Conservation (phyloP, 1,139 yeast genomes). For the Saccharomyces pastorianus region DNA sequence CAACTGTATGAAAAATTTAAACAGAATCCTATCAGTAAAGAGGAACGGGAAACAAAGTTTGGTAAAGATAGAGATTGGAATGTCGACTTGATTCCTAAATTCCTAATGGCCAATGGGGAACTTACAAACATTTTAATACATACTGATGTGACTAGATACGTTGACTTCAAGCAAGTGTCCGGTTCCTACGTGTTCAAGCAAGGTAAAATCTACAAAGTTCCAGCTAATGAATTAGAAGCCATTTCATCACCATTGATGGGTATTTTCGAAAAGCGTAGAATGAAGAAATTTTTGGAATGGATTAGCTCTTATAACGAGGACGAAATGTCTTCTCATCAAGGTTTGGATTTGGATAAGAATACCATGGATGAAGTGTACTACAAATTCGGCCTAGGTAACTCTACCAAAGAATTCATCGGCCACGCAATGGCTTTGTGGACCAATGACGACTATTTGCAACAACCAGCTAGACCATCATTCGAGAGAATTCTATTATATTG, state of each 20-base stretch:
- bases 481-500: slow-evolving; percentile 81
- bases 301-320: slow-evolving; percentile 78
- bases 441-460: slow-evolving; percentile 78
- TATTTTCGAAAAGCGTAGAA: slow-evolving; percentile 88
- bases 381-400: slow-evolving; percentile 84
- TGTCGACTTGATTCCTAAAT: slow-evolving; percentile 93
- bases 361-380: slow-evolving; percentile 89
- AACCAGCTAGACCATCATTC: slow-evolving; percentile 88
- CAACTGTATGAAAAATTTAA: slow-evolving; percentile 64
- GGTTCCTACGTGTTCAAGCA: slow-evolving; percentile 88
- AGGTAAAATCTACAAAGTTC: slow-evolving; percentile 91
- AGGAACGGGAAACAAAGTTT: slow-evolving; percentile 36
- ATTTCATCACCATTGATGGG: slow-evolving; percentile 90
- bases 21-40: slow-evolving; percentile 65
- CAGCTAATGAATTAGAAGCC: slow-evolving; percentile 87
- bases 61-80: slow-evolving; percentile 98
- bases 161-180: slow-evolving; percentile 90
- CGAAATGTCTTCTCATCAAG: slow-evolving; percentile 73
- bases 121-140: slow-evolving; percentile 90
- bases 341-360: slow-evolving; percentile 72
- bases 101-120: slow-evolving; percentile 96
- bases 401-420: slow-evolving; percentile 93
- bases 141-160: slow-evolving; percentile 90
- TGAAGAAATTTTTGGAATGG: slow-evolving; percentile 85
- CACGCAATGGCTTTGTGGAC: slow-evolving; percentile 98